These are phyloP conservation scores for Hypoxylon rubiginosum DNA, from an alignment of 2,329 filamentous ascomycete species.

Conservation along the genomic window DNA sequence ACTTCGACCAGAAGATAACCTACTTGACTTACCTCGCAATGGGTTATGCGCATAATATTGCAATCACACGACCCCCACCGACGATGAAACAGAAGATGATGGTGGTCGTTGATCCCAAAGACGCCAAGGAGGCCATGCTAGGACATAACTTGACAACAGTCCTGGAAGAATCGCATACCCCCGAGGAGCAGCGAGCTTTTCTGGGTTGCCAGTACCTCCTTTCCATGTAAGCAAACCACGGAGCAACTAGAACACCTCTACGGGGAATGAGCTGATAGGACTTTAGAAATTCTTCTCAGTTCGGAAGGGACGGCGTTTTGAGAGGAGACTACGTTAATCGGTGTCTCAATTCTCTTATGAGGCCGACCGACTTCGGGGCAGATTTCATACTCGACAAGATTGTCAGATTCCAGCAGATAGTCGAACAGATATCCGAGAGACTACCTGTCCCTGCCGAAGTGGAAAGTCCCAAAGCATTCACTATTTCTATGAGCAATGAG, in stretches of 20 bases:
- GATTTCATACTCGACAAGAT: conserved; percentile 54
- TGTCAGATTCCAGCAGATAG: conserved; percentile 54
- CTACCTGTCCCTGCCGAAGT: conserved; percentile 46
- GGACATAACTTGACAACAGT: conserved; percentile 30
- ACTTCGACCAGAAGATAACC: conserved; percentile 54
- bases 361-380: conserved; percentile 44
- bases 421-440: conserved; percentile 53
- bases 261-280: conserved; percentile 11
- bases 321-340: conserved; percentile 52
- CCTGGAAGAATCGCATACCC: conserved; percentile 47
- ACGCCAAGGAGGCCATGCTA: conserved; percentile 33
- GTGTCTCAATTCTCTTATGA: conserved; percentile 51
- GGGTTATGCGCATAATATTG: conserved; percentile 59
- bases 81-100: conserved; percentile 32
- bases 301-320: conserved; percentile 52
- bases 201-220: conserved; percentile 57
- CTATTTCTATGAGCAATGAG: conserved; percentile 52
- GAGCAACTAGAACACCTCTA: not conserved
- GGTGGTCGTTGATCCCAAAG: conserved; percentile 29
- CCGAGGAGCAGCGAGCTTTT: conserved; percentile 57
- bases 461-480: conserved; percentile 46
- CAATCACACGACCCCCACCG: conserved; percentile 50
- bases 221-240: conserved; percentile 53
- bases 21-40: conserved; percentile 58
- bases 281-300: conserved; percentile 55